These are phyloP conservation scores for Fusarium sp. DNA, from an alignment of 2,329 filamentous ascomycete species.

Conservation along the genomic window DNA sequence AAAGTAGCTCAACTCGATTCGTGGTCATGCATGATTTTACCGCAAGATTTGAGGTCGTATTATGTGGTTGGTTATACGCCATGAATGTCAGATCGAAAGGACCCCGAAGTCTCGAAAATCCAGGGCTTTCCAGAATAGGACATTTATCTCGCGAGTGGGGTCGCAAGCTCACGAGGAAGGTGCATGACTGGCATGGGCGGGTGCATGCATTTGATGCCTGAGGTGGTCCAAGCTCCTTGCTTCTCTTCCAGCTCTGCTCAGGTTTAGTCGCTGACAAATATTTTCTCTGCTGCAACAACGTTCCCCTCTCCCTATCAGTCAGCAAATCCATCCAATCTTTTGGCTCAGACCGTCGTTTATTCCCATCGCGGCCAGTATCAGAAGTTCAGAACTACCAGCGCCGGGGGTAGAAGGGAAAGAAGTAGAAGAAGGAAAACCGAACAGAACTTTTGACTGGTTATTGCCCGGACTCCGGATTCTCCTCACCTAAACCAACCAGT, in stretches of 20 bases:
- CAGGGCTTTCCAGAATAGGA: conserved; percentile 10
- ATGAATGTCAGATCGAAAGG: conserved; percentile 6
- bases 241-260: neutral
- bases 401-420: neutral
- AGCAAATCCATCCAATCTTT: conserved; percentile 28
- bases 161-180: neutral
- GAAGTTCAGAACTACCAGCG: conserved; percentile 3
- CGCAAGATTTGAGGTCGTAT: conserved; percentile 7
- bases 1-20: neutral
- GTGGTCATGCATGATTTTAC: neutral
- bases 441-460: neutral
- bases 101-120: neutral
- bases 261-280: conserved; percentile 42
- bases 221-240: conserved; percentile 30
- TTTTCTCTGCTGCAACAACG: conserved; percentile 35
- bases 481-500: neutral
- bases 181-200: neutral
- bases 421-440: neutral
- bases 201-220: neutral
- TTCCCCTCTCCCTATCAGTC: conserved; percentile 31
- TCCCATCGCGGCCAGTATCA: conserved; percentile 19
- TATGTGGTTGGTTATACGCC: neutral
- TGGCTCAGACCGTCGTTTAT: conserved; percentile 12
- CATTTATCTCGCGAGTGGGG: conserved; percentile 13
- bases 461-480: neutral